Base-by-base conservation (phyloP, 768 basidiomycete species). In the Rubroboletus pulcherrimus region DNA sequence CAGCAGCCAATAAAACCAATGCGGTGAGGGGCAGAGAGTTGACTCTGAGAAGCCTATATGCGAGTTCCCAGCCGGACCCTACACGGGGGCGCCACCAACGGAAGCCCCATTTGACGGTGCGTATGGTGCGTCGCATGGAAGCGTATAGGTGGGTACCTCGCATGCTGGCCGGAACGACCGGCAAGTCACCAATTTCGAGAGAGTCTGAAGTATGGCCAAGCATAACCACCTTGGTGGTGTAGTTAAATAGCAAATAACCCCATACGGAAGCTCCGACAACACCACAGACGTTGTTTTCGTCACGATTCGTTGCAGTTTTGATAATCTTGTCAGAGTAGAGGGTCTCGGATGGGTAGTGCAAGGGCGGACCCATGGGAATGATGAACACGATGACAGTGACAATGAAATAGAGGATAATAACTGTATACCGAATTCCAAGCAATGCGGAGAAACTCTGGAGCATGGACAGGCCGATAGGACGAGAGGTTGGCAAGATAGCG, bases 161-260 rank as follows among this genome's bases (percentile, higher is more conserved):
- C 83, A 93, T 86, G 62, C 81, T 69, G 0, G 78, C 82, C 1
- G 89, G 82, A 9, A 94, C 80, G 51, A 95, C 84, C 6, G 93
- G 94, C 31, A 97, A 75, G 67, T 97, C 93, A 56, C 85, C 91
- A 21, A 93, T 91, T 61, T 96, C 90, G 44, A 96, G 79, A 55
- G 81, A 86, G 53, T 81, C 78, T 2, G 87, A 77, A 2, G 76
- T 77, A 71, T 91, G 84, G 3, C 92, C 93, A 40, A 93, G 83
- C 81, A 85, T 84, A 53, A 95, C 83, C 14, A 97, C 90, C 57
- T 87, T 85, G 1, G 92, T 94, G 37, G 89, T 91, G 68, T 93
- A 94, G 15, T 84, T 84, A 71, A 97, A 97, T n/a, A 93, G 72
- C 6, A 97, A 71, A 49, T 75, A 59, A 39, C 49, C 51, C 61